Evolutionary conservation across 768 basidiomycete species (phyloP).

Genomic region (Amanita muscaria): DNA sequence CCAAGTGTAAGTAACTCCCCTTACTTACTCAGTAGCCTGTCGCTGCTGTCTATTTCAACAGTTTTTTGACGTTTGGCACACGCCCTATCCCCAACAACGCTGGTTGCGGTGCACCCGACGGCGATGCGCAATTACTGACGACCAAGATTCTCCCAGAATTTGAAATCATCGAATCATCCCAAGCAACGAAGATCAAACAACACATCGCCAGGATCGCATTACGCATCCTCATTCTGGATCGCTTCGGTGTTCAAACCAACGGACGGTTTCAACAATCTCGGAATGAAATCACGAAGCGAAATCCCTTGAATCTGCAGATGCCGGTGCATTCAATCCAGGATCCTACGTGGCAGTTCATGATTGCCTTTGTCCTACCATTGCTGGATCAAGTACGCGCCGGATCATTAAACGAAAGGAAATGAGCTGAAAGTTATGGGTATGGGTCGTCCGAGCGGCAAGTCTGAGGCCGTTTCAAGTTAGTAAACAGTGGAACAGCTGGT

Average conservation of each 20-base stretch:
- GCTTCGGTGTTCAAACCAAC: constrained; percentile 19
- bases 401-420: neutral
- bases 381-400: constrained; percentile 21
- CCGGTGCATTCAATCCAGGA: constrained; percentile 37
- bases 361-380: constrained; percentile 33
- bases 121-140: constrained; percentile 17
- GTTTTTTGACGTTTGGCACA: constrained; percentile 27
- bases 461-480: too few relatives aligned
- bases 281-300: constrained; percentile 32
- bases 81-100: constrained; percentile 13
- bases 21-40: too few relatives aligned
- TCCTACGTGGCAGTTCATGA: constrained; percentile 33
- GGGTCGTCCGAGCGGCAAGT: too few relatives aligned
- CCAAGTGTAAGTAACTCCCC: too few relatives aligned
- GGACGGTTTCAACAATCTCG: constrained; percentile 22
- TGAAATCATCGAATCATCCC: neutral
- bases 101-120: constrained; percentile 1
- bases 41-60: too few relatives aligned
- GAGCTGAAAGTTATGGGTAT: too few relatives aligned
- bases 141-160: constrained; percentile 35
- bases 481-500: too few relatives aligned
- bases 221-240: constrained; percentile 20
- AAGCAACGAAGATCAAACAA: neutral
- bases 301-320: constrained; percentile 30
- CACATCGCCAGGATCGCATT: constrained; percentile 9